Percentiles rank a stretch among this genome's conserved stretches.
phyloP scores from a whole-genome alignment of 441 rosid species.

The Aleurites moluccanus region DNA sequence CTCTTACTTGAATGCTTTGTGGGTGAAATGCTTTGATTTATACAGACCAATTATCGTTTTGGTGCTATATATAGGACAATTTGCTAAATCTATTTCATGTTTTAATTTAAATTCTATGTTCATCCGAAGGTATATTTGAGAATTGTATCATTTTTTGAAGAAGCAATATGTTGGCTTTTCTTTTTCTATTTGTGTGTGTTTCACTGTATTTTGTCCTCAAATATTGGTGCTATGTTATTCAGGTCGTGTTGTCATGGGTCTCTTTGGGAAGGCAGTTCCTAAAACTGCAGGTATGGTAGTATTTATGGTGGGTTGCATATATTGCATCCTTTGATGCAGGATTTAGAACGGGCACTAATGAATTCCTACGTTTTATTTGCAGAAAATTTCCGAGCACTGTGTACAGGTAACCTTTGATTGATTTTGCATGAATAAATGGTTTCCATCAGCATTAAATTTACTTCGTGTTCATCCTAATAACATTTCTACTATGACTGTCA shows the following conservation, averaged over 20 bases:
- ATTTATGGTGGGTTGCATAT: slow-evolving; percentile 37
- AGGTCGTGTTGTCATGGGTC: slow-evolving; percentile 82
- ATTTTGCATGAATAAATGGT: neutral
- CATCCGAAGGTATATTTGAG: neutral
- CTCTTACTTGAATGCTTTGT: too few species aligned
- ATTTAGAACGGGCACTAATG: slow-evolving; percentile 15
- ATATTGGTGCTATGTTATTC: slow-evolving; percentile 19
- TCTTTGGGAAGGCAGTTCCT: slow-evolving; percentile 65
- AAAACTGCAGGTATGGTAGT: slow-evolving; percentile 39
- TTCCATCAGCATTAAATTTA: neutral
- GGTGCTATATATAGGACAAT: too few species aligned
- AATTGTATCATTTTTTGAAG: neutral
- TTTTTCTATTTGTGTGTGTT: neutral
- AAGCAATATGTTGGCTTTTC: too few species aligned
- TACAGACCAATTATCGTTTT: too few species aligned
- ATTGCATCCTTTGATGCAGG: slow-evolving; percentile 4
- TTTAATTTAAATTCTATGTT: neutral
- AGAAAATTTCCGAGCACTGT: slow-evolving; percentile 93
- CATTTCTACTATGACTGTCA: neutral
- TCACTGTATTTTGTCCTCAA: neutral
- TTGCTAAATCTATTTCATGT: too few species aligned
- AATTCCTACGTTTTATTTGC: slow-evolving; percentile 31
- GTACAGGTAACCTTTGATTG: slow-evolving; percentile 61
- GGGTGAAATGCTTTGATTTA: too few species aligned
- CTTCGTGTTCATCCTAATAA: neutral